Conservation (phyloP, 2,329 filamentous ascomycete genomes). For the Samsoniella hepiali region DNA sequence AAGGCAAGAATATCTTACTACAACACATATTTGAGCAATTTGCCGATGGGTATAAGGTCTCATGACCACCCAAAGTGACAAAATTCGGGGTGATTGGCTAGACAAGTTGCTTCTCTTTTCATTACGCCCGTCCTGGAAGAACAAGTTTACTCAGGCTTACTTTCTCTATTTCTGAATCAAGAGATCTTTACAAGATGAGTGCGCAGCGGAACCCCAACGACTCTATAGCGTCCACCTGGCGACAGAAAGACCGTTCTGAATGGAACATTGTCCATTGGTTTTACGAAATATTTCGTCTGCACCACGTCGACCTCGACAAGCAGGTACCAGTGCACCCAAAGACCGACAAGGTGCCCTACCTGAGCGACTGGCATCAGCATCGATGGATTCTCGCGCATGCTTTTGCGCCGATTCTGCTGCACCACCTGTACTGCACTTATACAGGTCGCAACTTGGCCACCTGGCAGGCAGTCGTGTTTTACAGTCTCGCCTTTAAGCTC, state of each 20-base stretch:
- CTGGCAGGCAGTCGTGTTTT: constrained; percentile 23
- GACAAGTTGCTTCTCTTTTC: background rate
- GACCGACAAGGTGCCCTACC: constrained; percentile 31
- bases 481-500: constrained; percentile 30
- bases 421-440: constrained; percentile 19
- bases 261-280: constrained; percentile 24
- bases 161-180: background rate
- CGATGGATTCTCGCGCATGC: constrained; percentile 33
- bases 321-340: constrained; percentile 31
- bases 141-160: background rate
- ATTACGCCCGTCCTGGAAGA: too few species aligned
- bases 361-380: constrained; percentile 30
- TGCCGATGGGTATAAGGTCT: background rate
- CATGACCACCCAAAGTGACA: background rate
- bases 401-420: constrained; percentile 26
- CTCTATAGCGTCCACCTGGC: constrained; percentile 26
- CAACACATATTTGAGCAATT: background rate
- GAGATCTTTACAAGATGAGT: background rate
- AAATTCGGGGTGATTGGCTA: background rate
- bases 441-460: constrained; percentile 20
- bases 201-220: constrained; percentile 19
- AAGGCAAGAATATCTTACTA: background rate
- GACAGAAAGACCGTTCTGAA: constrained; percentile 17
- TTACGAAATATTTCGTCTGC: constrained; percentile 21
- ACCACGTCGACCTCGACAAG: constrained; percentile 21